Evolutionary conservation across 257 asterid genomes (phyloP).

Genomic region (Solanum rostratum): DNA sequence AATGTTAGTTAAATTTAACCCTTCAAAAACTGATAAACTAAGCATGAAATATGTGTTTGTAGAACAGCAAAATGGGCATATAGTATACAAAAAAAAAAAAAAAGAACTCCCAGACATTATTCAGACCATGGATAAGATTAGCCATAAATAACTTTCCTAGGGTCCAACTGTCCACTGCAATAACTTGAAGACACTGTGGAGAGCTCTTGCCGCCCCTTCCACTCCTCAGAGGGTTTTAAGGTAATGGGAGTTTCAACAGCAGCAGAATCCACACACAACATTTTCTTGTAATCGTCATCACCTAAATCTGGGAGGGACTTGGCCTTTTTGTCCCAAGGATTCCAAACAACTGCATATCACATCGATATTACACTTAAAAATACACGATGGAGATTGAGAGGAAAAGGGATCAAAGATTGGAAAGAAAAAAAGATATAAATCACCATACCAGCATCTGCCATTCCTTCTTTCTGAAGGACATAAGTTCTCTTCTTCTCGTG

Average conservation of each 20-base stretch:
- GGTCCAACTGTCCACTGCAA: constrained; percentile 85
- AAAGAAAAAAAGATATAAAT: not conserved
- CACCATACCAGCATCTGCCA: constrained; percentile 71
- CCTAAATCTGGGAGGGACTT: constrained; percentile 69
- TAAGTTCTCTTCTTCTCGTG: constrained; percentile 79
- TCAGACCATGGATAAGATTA: constrained; percentile 21
- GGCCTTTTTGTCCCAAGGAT: constrained; percentile 90
- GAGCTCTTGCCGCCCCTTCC: constrained; percentile 78
- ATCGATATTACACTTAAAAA: not conserved
- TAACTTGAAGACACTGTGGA: constrained; percentile 76
- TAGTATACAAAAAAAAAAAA: constrained; percentile 14
- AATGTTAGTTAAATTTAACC: not conserved
- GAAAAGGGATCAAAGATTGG: not conserved
- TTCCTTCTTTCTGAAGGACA: constrained; percentile 70
- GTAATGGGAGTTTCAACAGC: constrained; percentile 43
- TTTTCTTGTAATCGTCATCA: constrained; percentile 52
- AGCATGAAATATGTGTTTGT: constrained; percentile 9
- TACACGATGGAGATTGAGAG: not conserved
- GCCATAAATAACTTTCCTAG: constrained; percentile 58
- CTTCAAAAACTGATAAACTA: not conserved
- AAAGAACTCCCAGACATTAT: constrained; percentile 5
- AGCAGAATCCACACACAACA: constrained; percentile 69
- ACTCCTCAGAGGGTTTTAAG: constrained; percentile 64
- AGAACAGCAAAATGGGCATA: constrained; percentile 1
- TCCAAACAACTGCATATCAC: constrained; percentile 58